Evolutionary conservation across 768 basidiomycete genomes (phyloP).

Genomic region (Lactarius quietus): DNA sequence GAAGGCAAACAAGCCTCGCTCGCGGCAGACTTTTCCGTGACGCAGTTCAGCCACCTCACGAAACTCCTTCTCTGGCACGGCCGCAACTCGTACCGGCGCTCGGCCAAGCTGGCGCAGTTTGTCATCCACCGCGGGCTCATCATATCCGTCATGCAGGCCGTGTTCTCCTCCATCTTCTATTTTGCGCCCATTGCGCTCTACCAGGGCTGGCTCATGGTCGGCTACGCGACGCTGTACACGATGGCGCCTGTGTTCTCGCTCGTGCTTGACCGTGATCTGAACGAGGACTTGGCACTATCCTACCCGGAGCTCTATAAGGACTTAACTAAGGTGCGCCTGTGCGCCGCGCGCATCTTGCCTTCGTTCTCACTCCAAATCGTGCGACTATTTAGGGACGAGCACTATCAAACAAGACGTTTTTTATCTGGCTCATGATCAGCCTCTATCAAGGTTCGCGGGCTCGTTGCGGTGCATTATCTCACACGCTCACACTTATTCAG

Average conservation of each 20-base stretch:
- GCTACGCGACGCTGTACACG: slow-evolving; percentile 94
- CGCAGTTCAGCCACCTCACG: slow-evolving; percentile 92
- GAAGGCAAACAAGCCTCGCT: slow-evolving; percentile 98
- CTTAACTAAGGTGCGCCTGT: slow-evolving; percentile 73
- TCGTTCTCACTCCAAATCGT: neutral
- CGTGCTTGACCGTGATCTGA: slow-evolving; percentile 93
- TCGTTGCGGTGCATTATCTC: slow-evolving; percentile 11
- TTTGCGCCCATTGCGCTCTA: slow-evolving; percentile 96
- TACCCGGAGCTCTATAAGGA: slow-evolving; percentile 99
- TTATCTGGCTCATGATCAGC: slow-evolving; percentile 96
- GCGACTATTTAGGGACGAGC: slow-evolving; percentile 68
- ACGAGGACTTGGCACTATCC: slow-evolving; percentile 88
- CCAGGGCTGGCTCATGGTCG: slow-evolving; percentile 97
- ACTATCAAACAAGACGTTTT: slow-evolving; percentile 96
- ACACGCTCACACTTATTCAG: slow-evolving; percentile 37
- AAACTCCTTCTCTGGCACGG: slow-evolving; percentile 99
- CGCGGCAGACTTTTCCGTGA: slow-evolving; percentile 98
- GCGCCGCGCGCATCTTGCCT: neutral
- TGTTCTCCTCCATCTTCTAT: slow-evolving; percentile 90
- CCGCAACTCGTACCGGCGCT: slow-evolving; percentile 96
- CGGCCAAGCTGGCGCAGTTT: slow-evolving; percentile 96
- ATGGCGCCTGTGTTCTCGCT: slow-evolving; percentile 99
- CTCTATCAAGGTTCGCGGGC: slow-evolving; percentile 78
- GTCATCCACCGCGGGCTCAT: slow-evolving; percentile 97
- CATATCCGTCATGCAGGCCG: slow-evolving; percentile 97